phyloP scores from a whole-genome alignment of 805 yeast species.

The Metschnikowia similis region DNA sequence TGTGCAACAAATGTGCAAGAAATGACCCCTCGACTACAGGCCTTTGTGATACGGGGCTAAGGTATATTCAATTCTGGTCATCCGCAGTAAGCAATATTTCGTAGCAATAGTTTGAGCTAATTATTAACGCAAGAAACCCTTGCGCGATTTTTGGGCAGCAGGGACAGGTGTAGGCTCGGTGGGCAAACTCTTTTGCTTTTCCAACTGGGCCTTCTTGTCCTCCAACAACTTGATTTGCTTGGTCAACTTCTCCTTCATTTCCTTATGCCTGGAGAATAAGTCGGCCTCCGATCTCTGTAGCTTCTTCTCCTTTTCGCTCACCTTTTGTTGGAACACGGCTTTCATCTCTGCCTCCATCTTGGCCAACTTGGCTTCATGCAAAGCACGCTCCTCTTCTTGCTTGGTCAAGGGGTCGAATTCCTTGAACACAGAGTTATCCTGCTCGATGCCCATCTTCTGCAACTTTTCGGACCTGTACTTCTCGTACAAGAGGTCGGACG shows the following conservation, averaged over 20 bases:
- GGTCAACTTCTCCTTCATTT: constrained; percentile 90
- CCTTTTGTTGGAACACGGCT: constrained; percentile 93
- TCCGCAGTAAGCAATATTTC: background rate
- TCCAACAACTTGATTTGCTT: constrained; percentile 87
- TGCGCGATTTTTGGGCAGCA: constrained; percentile 53
- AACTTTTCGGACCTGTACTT: constrained; percentile 84
- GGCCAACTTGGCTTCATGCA: constrained; percentile 90
- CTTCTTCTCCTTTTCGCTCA: constrained; percentile 93
- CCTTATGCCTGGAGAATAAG: constrained; percentile 90
- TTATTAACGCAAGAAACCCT: constrained; percentile 69
- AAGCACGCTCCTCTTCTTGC: constrained; percentile 88
- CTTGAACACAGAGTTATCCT: constrained; percentile 88
- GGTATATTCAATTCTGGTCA: background rate
- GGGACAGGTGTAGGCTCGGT: constrained; percentile 46
- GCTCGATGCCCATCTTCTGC: constrained; percentile 77
- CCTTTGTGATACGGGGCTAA: background rate
- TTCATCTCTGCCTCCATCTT: constrained; percentile 97
- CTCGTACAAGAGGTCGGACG: constrained; percentile 75
- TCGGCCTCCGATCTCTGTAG: constrained; percentile 96
- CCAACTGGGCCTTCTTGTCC: constrained; percentile 81
- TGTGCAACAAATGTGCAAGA: too few relatives aligned
- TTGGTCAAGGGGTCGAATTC: constrained; percentile 90
- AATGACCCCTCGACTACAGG: too few relatives aligned
- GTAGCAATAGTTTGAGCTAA: background rate
- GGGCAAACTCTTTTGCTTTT: constrained; percentile 51